Percentiles rank a stretch among this genome's conserved stretches.
These are phyloP conservation scores for Malassezia arunalokei DNA, from an alignment of 1,284 basidiomycete species.

Conservation along the genomic window DNA sequence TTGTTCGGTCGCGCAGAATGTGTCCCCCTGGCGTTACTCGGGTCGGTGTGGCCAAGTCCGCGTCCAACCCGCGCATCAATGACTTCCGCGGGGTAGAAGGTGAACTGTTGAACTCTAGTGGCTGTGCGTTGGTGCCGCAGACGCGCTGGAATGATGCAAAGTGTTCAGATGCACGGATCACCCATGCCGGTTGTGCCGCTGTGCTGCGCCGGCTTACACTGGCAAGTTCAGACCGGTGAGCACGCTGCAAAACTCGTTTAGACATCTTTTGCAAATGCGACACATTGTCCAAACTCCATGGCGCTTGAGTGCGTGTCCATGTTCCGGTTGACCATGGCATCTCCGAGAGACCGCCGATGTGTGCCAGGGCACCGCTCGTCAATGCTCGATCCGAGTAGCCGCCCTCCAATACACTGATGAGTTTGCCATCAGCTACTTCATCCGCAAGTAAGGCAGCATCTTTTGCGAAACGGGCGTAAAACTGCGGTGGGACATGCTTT, in stretches of 20 bases:
- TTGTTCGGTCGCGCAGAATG: conserved; percentile 11
- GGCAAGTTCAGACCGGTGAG: conserved; percentile 6
- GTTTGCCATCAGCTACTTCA: conserved; percentile 56
- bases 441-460: conserved; percentile 63
- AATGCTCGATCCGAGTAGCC: conserved; percentile 77
- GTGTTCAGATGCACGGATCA: conserved; percentile 19
- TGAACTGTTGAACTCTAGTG: background rate
- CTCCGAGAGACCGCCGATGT: conserved; percentile 24
- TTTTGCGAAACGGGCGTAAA: conserved; percentile 70
- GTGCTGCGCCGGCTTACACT: conserved; percentile 22
- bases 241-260: conserved; percentile 21
- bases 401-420: conserved; percentile 82
- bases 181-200: conserved; percentile 18
- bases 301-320: conserved; percentile 11
- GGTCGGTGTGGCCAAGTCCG: conserved; percentile 6
- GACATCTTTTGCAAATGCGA: conserved; percentile 29
- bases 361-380: conserved; percentile 53
- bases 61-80: conserved; percentile 4
- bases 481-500: conserved; percentile 73
- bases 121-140: conserved; percentile 16
- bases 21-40: conserved; percentile 3
- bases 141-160: conserved; percentile 31
- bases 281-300: conserved; percentile 27
- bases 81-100: conserved; percentile 6
- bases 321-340: background rate